Evolutionary conservation across 1,139 yeast species (phyloP), one percentile per base, ranked within the genome.

Genomic region (Suhomyces bokatorum): DNA sequence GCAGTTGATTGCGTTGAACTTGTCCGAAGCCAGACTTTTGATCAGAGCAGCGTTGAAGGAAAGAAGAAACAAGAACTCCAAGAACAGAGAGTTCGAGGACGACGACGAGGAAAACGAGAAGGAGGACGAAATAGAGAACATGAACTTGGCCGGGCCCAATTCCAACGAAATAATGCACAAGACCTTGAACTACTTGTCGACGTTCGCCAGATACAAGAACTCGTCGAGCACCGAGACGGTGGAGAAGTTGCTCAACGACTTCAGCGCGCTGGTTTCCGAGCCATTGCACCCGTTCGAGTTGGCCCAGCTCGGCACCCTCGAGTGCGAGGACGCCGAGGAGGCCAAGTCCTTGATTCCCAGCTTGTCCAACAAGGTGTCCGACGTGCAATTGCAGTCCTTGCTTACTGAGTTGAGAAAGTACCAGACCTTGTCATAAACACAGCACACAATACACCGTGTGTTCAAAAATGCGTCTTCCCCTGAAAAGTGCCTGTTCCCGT

Each of bases 321-420:
- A 95, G 35, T 91, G 97, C 67, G 99, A 93, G 62, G 98, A 93
- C 55, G 91, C 96, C 6, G 99, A 93, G 60, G 99, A 93, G 70
- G 98, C 98, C 28, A 88, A 90, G 67, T 88, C 97, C 24, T 75
- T 93, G 59, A 85, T 93, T 50, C 97, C 99, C 38, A 86, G 96
- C 66, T 75, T 93, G 59, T 77, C 81, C 15, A 78, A 75, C 52
- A 91, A 91, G 64, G 90, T 88, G 39, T 79, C 88, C 6, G 96
- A 90, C 55, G 87, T 87, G 39, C 97, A 91, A 60, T 72, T 93
- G 49, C 96, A 90, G 64, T 83, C 88, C 42, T 77, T 91, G 48
- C 75, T 93, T 56, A 95, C 91, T 57, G 97, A 91, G 69, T 75
- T 89, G 60, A 81, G 90, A 54, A 83, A 87, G 65, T 75, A 74